These are phyloP conservation scores for Xylariaceae sp. DNA, from an alignment of 2,329 filamentous ascomycete species.

Conservation along the genomic window DNA sequence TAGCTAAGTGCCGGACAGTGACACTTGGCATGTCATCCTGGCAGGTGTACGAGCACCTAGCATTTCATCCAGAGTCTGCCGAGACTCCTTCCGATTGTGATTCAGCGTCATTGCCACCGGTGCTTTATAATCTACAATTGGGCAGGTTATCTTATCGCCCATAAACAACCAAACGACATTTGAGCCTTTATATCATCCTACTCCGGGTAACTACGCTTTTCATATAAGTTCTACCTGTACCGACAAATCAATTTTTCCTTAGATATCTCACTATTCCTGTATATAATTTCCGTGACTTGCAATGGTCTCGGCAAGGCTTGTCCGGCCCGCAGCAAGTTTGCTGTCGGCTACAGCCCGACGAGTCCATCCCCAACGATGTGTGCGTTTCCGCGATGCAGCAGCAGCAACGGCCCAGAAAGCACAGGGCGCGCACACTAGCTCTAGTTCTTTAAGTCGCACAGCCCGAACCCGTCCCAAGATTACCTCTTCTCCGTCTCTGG, in stretches of 20 bases:
- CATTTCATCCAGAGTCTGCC: no score
- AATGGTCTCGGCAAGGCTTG: slow-evolving; percentile 24
- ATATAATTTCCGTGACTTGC: slow-evolving; percentile 1
- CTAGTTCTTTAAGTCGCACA: slow-evolving; percentile 22
- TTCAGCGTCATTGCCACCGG: slow-evolving; percentile 17
- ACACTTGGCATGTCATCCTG: no score
- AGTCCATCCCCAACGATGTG: slow-evolving; percentile 15
- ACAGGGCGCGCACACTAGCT: slow-evolving; percentile 28
- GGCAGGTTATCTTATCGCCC: slow-evolving; percentile 16
- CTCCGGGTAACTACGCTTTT: no score
- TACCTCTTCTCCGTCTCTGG: slow-evolving; percentile 6
- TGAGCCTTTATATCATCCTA: no score
- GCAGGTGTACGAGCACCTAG: no score
- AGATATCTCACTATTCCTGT: neutral
- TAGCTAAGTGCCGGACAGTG: no score
- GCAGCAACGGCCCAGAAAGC: neutral
- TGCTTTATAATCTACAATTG: slow-evolving; percentile 17
- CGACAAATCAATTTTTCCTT: no score
- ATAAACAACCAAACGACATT: slow-evolving; percentile 5
- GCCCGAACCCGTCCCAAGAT: slow-evolving; percentile 16
- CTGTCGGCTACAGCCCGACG: slow-evolving; percentile 23
- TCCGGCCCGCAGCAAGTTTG: slow-evolving; percentile 25
- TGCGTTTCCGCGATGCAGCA: slow-evolving; percentile 21
- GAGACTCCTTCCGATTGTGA: no score
- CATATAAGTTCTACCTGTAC: no score